Evolutionary conservation across 1,284 basidiomycete species (phyloP).

Genomic region (Ganoderma multipileum): DNA sequence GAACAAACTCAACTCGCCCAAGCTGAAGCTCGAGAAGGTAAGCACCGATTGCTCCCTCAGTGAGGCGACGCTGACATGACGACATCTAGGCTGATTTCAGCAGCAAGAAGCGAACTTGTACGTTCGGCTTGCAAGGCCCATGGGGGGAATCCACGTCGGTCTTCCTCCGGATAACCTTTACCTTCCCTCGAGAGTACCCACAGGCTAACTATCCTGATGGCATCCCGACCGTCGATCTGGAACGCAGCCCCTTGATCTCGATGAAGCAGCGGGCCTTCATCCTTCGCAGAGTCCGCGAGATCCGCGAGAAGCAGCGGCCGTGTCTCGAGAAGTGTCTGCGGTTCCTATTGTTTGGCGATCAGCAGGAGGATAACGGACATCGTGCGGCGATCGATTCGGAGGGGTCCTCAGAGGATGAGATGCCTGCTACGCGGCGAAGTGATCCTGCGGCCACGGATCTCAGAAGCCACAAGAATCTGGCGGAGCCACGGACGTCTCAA

Average conservation of each 20-base stretch:
- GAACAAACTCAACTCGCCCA: constrained; percentile 71
- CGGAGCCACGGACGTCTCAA: constrained; percentile 82
- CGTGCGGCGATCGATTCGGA: constrained; percentile 56
- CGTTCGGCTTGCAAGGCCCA: constrained; percentile 87
- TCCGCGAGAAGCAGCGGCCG: constrained; percentile 74
- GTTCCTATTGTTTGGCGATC: constrained; percentile 78
- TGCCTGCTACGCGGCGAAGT: constrained; percentile 47
- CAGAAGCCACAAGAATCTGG: constrained; percentile 75
- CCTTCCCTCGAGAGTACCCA: constrained; percentile 88
- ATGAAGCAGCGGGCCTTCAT: constrained; percentile 80
- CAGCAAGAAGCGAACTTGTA: constrained; percentile 78
- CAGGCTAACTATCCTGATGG: constrained; percentile 64
- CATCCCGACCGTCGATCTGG: constrained; percentile 82
- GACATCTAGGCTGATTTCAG: constrained; percentile 76
- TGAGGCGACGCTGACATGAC: constrained; percentile 8
- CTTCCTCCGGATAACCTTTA: constrained; percentile 90
- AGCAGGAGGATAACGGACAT: constrained; percentile 45
- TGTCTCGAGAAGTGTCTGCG: constrained; percentile 84
- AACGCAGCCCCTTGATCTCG: constrained; percentile 82
- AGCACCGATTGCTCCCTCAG: constrained; percentile 15
- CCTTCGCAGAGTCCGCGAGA: constrained; percentile 73
- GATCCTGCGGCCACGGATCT: constrained; percentile 60
- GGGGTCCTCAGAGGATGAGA: constrained; percentile 56
- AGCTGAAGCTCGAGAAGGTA: constrained; percentile 88
- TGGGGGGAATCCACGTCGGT: constrained; percentile 86